Evolutionary conservation across 163 green algal species (phyloP).

Genomic region (Scenedesmus sp.): DNA sequence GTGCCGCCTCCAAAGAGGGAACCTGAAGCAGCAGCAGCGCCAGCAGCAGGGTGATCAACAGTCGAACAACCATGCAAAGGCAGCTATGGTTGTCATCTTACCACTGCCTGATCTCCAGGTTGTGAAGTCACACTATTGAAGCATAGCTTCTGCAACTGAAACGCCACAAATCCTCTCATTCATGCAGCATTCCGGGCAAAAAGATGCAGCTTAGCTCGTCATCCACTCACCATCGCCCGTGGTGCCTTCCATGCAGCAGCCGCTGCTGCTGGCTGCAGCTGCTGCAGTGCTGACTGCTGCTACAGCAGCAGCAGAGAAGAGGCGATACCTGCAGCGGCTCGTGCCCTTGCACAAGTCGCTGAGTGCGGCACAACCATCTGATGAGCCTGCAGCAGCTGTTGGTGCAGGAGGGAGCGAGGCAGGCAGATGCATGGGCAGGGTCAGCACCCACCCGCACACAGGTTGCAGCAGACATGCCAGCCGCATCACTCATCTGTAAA

Average conservation of each 20-base stretch:
- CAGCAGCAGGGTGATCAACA: too few relatives aligned
- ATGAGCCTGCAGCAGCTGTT: neutral
- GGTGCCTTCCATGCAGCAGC: neutral
- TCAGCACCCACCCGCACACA: neutral
- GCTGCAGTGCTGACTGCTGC: neutral
- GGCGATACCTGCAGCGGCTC: neutral
- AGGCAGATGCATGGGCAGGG: neutral
- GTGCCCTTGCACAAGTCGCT: neutral
- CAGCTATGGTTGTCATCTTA: too few relatives aligned
- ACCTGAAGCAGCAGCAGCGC: neutral
- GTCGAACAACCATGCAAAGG: too few relatives aligned
- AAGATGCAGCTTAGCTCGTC: neutral
- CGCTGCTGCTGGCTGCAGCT: neutral
- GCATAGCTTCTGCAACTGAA: neutral
- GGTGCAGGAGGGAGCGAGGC: too few relatives aligned
- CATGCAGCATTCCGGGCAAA: too few relatives aligned
- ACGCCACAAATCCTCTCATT: neutral
- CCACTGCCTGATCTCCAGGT: too few relatives aligned
- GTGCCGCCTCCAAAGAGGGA: neutral
- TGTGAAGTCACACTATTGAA: neutral
- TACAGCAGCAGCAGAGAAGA: neutral
- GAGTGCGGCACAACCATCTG: neutral
- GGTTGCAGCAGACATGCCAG: neutral
- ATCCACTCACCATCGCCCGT: neutral
- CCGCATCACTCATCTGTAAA: neutral